Conservation (phyloP, 2,329 filamentous ascomycete species). For the Cladosporium austrohemisphaericum region DNA sequence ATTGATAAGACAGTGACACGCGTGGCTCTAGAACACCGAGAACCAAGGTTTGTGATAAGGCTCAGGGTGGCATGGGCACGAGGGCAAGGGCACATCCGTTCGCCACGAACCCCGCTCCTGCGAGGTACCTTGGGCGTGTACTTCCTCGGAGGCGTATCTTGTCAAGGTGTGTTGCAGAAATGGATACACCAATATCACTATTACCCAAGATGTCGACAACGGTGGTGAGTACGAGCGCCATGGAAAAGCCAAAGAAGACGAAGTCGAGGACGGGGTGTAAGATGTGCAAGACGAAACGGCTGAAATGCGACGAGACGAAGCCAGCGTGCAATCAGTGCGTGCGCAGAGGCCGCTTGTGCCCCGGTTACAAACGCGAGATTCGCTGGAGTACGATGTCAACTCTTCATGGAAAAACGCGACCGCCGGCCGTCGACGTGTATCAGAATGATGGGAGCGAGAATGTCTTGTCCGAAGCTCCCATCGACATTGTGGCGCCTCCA, state of each 20-base stretch:
- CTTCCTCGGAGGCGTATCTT: background rate
- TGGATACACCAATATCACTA: background rate
- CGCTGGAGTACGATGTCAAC: constrained; percentile 14
- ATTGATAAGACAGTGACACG: background rate
- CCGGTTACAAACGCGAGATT: constrained; percentile 16
- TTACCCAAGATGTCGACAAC: background rate
- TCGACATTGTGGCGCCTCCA: background rate
- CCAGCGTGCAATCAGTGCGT: constrained; percentile 17
- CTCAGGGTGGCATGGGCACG: background rate
- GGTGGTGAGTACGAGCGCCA: background rate
- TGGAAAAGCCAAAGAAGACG: constrained; percentile 11
- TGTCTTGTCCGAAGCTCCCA: background rate
- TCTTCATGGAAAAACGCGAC: constrained; percentile 3
- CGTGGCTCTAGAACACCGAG: background rate
- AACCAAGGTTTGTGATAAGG: background rate
- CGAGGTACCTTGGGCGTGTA: background rate
- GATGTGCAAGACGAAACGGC: constrained; percentile 10
- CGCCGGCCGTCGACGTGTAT: constrained; percentile 1
- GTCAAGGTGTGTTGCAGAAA: background rate
- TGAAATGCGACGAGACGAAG: constrained; percentile 19
- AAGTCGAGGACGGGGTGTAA: constrained; percentile 13
- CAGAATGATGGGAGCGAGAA: background rate
- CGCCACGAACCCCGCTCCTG: constrained; percentile 10
- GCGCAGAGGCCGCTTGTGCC: constrained; percentile 15
- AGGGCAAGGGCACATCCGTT: background rate